phyloP scores from a whole-genome alignment of 2,329 filamentous ascomycete species.

The Diaporthe helianthi region DNA sequence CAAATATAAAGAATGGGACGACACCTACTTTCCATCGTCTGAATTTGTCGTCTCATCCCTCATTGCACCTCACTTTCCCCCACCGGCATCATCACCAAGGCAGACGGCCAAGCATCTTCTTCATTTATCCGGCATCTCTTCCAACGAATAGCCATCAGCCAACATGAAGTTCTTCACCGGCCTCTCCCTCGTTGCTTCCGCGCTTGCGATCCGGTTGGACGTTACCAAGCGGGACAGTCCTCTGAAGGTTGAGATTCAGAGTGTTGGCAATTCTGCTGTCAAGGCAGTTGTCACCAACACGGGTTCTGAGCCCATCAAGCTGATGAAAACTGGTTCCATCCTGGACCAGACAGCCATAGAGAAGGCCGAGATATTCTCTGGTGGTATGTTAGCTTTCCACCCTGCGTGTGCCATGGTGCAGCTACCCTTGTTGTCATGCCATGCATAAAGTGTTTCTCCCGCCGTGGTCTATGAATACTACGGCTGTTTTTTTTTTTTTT shows the following conservation, averaged over 20 bases:
- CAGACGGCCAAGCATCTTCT: background rate
- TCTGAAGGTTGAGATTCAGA: slow-evolving; percentile 54
- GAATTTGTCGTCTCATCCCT: background rate
- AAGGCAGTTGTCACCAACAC: slow-evolving; percentile 62
- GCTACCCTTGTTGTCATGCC: background rate
- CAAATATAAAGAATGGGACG: background rate
- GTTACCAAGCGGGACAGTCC: slow-evolving; percentile 47
- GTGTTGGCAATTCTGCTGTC: slow-evolving; percentile 59
- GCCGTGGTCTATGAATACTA: background rate
- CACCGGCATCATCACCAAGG: background rate
- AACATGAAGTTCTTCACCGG: slow-evolving; percentile 50
- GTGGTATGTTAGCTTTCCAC: slow-evolving; percentile 46
- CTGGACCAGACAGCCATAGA: slow-evolving; percentile 59
- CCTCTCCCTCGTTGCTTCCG: slow-evolving; percentile 45
- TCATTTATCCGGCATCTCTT: background rate
- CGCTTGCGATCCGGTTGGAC: slow-evolving; percentile 34
- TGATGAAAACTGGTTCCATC: slow-evolving; percentile 61
- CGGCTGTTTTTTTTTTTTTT: background rate
- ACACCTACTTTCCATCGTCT: accelerated
- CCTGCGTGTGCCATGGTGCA: no score
- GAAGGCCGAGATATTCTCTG: slow-evolving; percentile 58
- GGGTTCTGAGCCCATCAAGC: slow-evolving; percentile 55
- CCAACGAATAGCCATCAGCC: background rate
- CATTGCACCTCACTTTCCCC: background rate
- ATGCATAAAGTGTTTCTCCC: background rate